Base-by-base conservation (phyloP, 805 yeast genomes). In the Spathaspora passalidarum region DNA sequence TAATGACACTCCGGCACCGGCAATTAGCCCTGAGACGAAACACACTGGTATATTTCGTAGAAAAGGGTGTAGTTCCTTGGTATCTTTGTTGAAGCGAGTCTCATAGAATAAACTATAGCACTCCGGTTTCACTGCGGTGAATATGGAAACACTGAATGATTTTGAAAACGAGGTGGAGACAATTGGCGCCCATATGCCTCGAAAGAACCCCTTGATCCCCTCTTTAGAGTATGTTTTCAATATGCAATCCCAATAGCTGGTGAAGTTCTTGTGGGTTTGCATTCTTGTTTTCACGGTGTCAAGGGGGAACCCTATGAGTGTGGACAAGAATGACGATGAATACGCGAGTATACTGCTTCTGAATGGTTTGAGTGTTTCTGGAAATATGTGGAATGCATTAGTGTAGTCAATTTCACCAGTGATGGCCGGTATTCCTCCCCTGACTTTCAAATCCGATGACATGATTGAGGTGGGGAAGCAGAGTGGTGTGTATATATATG, bases 241-340 rank as follows among this genome's bases (percentile, higher is more conserved):
- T 16, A 84, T 66, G 58, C 95, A 87, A 45, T 79, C 80, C 43
- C 72, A 60, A 21, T 83, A 75, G 42, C 79, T 74, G 13, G 68
- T 66, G 65, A 80, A 88, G 42, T 61, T 59, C 44, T 76, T 72
- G 56, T 86, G 84, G 0, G 95, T 85, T 61, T 88, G 96, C 82
- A 86, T 82, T 49, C 96, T 71, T 0, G 96, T 89, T 62, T 88
- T 88, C 48, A 89, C 72, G n/a, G 94, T 84, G 60, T 88, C 96
- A 42, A 88, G 63, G 0, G 96, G 96, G 56, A 82, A 88, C 16
- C 94, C 95, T n/a, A 82, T 75, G 2, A 80, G 69, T 1, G 90
- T 84, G 16, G 90, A 75, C 10, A 76, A 62, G 37, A 84, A 62
- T 0, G 90, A 82, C 2, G 91, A 69, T 0, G 80, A 63, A 52